A percentile compares a stretch with the other conserved stretches of the same genome.
These are phyloP conservation scores for Ganoderma leucocontextum DNA, from an alignment of 1,284 basidiomycete genomes.

Conservation along the genomic window DNA sequence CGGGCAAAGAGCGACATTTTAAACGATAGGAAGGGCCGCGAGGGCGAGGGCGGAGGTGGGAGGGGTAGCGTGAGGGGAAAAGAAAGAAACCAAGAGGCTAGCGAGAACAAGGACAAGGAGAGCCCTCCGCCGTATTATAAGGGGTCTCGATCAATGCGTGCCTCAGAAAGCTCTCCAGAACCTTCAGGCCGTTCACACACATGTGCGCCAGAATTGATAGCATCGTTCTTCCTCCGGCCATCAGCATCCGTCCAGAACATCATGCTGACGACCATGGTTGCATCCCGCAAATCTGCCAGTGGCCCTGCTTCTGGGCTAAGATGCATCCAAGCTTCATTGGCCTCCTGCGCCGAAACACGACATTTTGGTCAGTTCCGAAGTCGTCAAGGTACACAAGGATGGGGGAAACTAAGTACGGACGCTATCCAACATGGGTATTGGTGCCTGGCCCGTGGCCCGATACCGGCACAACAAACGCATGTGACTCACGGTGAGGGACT, in stretches of 20 bases:
- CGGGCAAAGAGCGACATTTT: conserved; percentile 42
- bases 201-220: conserved; percentile 26
- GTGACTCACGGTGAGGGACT: conserved; percentile 5
- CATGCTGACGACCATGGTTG: conserved; percentile 22
- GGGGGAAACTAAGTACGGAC: conserved; percentile 9
- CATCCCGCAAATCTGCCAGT: conserved; percentile 20
- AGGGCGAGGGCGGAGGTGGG: conserved; percentile 34
- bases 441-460: conserved; percentile 20
- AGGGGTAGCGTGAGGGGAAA: conserved; percentile 23
- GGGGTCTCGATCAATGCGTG: conserved; percentile 22
- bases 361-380: neutral
- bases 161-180: conserved; percentile 15
- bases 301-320: neutral
- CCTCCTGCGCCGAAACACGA: neutral
- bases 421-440: conserved; percentile 23
- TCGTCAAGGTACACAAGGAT: neutral
- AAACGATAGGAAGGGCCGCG: conserved; percentile 39
- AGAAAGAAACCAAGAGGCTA: conserved; percentile 38
- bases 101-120: conserved; percentile 25
- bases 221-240: conserved; percentile 31
- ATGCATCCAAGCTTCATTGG: neutral
- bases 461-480: conserved; percentile 17
- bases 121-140: conserved; percentile 27
- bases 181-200: conserved; percentile 24
- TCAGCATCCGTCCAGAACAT: conserved; percentile 31